These are phyloP conservation scores for Euclidium syriacum DNA, from an alignment of 345 rosid species.

Conservation along the genomic window DNA sequence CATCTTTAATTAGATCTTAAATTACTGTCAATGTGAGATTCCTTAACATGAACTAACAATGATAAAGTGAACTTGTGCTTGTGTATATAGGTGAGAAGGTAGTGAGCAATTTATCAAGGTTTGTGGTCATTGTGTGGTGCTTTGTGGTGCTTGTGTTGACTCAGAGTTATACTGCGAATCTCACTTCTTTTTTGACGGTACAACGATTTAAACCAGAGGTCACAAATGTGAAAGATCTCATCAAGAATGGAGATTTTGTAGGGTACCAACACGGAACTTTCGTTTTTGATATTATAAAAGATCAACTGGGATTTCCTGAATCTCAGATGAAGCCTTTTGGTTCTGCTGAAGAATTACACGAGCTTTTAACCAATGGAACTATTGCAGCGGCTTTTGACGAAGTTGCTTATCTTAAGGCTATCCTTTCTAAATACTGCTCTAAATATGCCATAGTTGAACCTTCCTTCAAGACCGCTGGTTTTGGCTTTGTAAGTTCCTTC, in stretches of 20 bases:
- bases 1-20: too few relatives aligned
- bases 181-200: slow-evolving; percentile 39
- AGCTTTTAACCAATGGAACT: slow-evolving; percentile 26
- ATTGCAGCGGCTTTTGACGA: slow-evolving; percentile 34
- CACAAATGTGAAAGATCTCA: slow-evolving; percentile 8
- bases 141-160: slow-evolving; percentile 35
- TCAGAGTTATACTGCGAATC: slow-evolving; percentile 42
- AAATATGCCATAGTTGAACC: slow-evolving; percentile 27
- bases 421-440: slow-evolving; percentile 14
- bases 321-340: neutral
- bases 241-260: neutral
- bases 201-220: slow-evolving; percentile 14
- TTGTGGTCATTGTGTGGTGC: slow-evolving; percentile 34
- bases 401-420: slow-evolving; percentile 24
- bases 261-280: slow-evolving; percentile 11
- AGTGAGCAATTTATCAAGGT: slow-evolving; percentile 34
- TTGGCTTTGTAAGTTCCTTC: slow-evolving; percentile 38
- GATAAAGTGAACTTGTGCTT: neutral
- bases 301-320: neutral
- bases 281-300: neutral
- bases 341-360: slow-evolving; percentile 2
- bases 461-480: slow-evolving; percentile 28
- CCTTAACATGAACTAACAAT: neutral
- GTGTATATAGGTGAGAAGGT: slow-evolving; percentile 28
- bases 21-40: neutral